Evolutionary conservation across 2,329 filamentous ascomycete genomes (phyloP), one percentile per base, ranked within the genome.

Genomic region (Coniochaeta hoffmannii): DNA sequence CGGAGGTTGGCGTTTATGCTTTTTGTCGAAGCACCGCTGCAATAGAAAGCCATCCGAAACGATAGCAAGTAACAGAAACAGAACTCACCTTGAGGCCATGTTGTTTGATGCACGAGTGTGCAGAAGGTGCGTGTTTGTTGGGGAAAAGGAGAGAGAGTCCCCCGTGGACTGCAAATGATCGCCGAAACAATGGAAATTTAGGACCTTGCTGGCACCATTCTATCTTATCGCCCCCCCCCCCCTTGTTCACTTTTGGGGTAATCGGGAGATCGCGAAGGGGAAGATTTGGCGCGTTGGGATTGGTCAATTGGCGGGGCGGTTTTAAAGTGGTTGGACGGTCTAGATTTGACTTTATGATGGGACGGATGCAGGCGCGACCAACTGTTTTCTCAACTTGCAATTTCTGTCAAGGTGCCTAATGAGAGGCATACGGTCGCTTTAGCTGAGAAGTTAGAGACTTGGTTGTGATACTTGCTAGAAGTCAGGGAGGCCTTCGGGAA

Each of bases 81-180:
- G 26, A 26, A 62, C 60, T 60, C 53, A 61, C 61, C 61, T 58
- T 9, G 61, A 63, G 55, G 61, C 61, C 61, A 63, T 62, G n/a
- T 53, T 57, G 53, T 31, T 26, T 7, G 10, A 11, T 51, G 26
- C 49, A 31, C 49, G 32, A 9, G 19, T 22, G 31, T 53, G 19
- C 22, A 17, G 28, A 52, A 41, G 17, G 15, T 15, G n/a, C 10
- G 38, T 44, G 26, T 44, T n/a, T 51, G 49, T 55, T 28, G 17
- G 12, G 36, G 32, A 38, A 53, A 53, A 53, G 50, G 50, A 38
- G 50, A 38, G 6, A 50, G 19, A 38, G 4, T 11, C 30, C 30
- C 30, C 36, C 35, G 4, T 17, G 22, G 36, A 28, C 22, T 1
- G 28, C 44, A 31, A 46, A 50, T 46, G 49, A 51, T 51, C 30